Percentiles rank a stretch among this genome's conserved stretches.
These are phyloP conservation scores for Ophiostoma piceae DNA, from an alignment of 2,329 filamentous ascomycete genomes.

Conservation along the genomic window DNA sequence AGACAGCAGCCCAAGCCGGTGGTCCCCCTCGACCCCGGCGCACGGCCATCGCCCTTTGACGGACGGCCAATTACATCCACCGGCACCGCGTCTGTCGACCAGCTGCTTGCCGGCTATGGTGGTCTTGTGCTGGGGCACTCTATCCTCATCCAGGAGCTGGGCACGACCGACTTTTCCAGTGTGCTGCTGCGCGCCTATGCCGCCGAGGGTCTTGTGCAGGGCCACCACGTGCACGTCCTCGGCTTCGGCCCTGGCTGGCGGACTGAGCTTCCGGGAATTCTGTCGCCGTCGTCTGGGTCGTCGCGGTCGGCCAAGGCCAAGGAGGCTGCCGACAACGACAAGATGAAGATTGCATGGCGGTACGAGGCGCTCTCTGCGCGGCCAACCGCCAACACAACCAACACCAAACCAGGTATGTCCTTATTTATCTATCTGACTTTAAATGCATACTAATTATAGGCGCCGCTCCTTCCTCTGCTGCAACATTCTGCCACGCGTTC, in stretches of 20 bases:
- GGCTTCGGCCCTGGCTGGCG: constrained; percentile 77
- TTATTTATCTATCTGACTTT: background rate
- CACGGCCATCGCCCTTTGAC: constrained; percentile 82
- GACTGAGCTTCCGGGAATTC: constrained; percentile 71
- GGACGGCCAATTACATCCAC: constrained; percentile 87
- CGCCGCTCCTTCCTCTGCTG: background rate
- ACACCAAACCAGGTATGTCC: background rate
- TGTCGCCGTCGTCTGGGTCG: constrained; percentile 39
- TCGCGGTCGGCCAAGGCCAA: constrained; percentile 36
- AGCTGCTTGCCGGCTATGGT: constrained; percentile 76
- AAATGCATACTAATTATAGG: background rate
- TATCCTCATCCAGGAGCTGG: constrained; percentile 77
- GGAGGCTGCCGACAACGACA: constrained; percentile 50
- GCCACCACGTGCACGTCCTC: constrained; percentile 80
- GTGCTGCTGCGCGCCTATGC: constrained; percentile 82
- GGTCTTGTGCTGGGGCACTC: constrained; percentile 78
- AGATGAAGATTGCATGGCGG: constrained; percentile 99
- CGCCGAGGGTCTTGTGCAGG: constrained; percentile 86
- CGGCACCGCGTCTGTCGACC: constrained; percentile 79
- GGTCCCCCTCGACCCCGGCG: constrained; percentile 40
- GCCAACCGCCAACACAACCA: background rate
- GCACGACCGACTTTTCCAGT: constrained; percentile 90
- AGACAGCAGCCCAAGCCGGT: background rate
- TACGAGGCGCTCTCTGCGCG: constrained; percentile 67
- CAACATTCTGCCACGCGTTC: constrained; percentile 64